Conservation (phyloP, 768 basidiomycete species). For the Leccinum subgranulosum region DNA sequence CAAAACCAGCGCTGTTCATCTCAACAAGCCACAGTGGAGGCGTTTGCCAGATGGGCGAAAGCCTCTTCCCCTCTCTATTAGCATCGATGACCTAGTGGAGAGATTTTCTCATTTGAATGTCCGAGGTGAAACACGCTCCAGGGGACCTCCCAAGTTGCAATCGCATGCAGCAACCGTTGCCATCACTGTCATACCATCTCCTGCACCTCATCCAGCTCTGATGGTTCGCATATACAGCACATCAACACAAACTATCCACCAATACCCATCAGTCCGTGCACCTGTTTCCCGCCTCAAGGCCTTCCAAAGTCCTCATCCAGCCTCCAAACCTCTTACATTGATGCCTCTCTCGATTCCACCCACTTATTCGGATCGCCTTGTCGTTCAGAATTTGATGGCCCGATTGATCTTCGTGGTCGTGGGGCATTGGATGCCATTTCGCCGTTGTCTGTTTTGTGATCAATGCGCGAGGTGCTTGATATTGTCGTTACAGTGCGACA, state of each 20-base stretch:
- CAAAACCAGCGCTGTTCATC: not conserved
- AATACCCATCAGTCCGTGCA: not conserved
- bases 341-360: not conserved
- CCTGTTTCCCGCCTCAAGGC: not conserved
- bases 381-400: not conserved
- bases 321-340: constrained; percentile 7
- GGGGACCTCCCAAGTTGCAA: not conserved
- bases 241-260: not conserved
- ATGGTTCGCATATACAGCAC: not conserved
- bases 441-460: not conserved
- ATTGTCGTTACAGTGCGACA: not conserved
- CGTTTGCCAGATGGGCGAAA: not conserved
- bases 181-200: constrained; percentile 13
- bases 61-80: not conserved
- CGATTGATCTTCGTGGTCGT: not conserved
- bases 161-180: constrained; percentile 15
- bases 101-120: constrained; percentile 17
- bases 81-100: constrained; percentile 7
- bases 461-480: not conserved
- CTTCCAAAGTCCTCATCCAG: not conserved
- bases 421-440: not conserved
- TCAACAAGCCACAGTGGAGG: constrained; percentile 9
- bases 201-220: constrained; percentile 17
- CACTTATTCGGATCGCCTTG: not conserved
- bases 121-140: constrained; percentile 4